Percentiles rank a stretch among this genome's conserved stretches.
phyloP scores from a whole-genome alignment of 371 early-diverging fungal genomes.

The Chytridium lagenaria region DNA sequence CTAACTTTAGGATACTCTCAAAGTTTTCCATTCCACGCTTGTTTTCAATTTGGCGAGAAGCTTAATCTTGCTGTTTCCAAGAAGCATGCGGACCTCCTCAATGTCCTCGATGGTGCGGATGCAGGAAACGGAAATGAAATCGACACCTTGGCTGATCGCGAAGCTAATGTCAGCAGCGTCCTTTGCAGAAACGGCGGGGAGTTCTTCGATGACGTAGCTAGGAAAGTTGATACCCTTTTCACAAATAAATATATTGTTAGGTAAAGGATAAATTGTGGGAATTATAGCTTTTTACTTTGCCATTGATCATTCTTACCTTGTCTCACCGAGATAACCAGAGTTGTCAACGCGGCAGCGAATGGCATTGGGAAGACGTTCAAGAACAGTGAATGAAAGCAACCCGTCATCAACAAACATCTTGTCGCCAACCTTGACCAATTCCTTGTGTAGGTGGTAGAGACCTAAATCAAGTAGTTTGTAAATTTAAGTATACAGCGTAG shows the following conservation, averaged over 20 bases:
- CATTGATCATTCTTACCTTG: not conserved
- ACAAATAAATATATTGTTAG: too few species aligned
- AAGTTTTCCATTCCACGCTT: slow-evolving; percentile 63
- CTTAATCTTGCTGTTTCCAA: slow-evolving; percentile 57
- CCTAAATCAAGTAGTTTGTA: too few species aligned
- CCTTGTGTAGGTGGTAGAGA: slow-evolving; percentile 57
- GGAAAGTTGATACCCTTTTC: slow-evolving; percentile 69
- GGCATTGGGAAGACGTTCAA: slow-evolving; percentile 50
- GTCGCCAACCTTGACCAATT: slow-evolving; percentile 54
- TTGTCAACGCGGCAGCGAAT: slow-evolving; percentile 51
- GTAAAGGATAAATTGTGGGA: too few species aligned
- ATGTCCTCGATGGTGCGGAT: slow-evolving; percentile 60
- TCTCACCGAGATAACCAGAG: slow-evolving; percentile 36
- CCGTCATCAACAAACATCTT: slow-evolving; percentile 65
- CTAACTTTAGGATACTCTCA: slow-evolving; percentile 58
- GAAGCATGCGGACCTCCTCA: slow-evolving; percentile 46
- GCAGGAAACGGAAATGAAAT: slow-evolving; percentile 69
- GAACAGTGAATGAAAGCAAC: slow-evolving; percentile 56
- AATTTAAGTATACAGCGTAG: too few species aligned
- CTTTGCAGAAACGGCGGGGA: slow-evolving; percentile 58
- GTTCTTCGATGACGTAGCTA: slow-evolving; percentile 51
- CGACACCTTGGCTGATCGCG: slow-evolving; percentile 60
- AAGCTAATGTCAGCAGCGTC: slow-evolving; percentile 63
- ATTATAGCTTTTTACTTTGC: too few species aligned
- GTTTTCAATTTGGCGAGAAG: slow-evolving; percentile 66